These are phyloP conservation scores for Chaetoceros muelleri DNA, from an alignment of 108 stramenopile genomes.

Conservation along the genomic window DNA sequence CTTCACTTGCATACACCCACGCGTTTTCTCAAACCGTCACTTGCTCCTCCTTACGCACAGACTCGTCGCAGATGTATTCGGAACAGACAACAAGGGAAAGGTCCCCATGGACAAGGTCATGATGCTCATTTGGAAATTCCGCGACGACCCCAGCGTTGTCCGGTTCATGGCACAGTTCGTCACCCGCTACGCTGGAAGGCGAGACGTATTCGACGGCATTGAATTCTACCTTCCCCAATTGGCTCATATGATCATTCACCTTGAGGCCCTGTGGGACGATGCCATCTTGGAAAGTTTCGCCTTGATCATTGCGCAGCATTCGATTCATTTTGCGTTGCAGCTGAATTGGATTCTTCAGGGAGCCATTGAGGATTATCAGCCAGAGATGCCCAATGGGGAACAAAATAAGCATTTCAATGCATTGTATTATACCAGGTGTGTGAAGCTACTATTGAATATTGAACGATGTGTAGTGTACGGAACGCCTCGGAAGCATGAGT, in stretches of 20 bases:
- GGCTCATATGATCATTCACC: conserved; percentile 98
- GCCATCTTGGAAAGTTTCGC: conserved; percentile 93
- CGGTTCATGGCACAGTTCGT: conserved; percentile 91
- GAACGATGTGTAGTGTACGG: conserved; percentile 92
- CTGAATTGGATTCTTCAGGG: conserved; percentile 96
- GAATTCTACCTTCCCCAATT: conserved; percentile 99
- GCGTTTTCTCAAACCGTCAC: no score
- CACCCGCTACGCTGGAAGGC: conserved; percentile 83
- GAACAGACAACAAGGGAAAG: conserved; percentile 40
- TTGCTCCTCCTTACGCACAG: no score
- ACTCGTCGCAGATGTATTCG: conserved; percentile 78
- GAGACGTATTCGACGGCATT: conserved; percentile 94
- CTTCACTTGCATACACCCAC: no score
- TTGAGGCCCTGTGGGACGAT: conserved; percentile 91
- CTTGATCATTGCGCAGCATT: conserved; percentile 92
- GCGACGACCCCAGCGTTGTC: conserved; percentile 84
- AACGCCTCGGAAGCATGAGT: conserved; percentile 50
- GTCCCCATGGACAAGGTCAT: conserved; percentile 95
- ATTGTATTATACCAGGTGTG: conserved; percentile 85
- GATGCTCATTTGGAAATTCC: conserved; percentile 92
- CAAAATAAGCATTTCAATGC: conserved; percentile 79
- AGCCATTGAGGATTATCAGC: conserved; percentile 96
- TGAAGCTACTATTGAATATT: conserved; percentile 86
- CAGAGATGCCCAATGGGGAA: conserved; percentile 81
- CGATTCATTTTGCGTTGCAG: conserved; percentile 94